Evolutionary conservation across 768 basidiomycete genomes (phyloP), one percentile per base, ranked within the genome.

Genomic region (Terana coerulea): DNA sequence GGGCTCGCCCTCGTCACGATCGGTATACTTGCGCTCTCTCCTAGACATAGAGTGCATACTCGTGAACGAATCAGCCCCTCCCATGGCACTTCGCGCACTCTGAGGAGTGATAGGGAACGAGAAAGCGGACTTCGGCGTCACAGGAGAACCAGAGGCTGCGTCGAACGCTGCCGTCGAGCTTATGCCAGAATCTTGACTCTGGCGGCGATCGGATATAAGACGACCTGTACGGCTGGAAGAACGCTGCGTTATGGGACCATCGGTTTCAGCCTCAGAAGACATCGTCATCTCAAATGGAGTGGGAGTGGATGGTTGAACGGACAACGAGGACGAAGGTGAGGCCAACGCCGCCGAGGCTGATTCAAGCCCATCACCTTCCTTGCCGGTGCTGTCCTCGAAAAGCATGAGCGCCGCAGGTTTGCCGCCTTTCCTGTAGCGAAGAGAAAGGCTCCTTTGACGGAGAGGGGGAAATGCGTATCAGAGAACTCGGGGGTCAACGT

Each of bases 31-130:
- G 7, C 37, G 28, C 21, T 28, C 22, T 31, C 48, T 53, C 21
- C 35, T 31, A 6, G 53, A 33, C 25, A 37, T 25, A 3, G 24
- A 25, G 12, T 19, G 11, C 2, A 9, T 29, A 26, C 33, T 35
- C n/a, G 24, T n/a, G 22, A 10, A 26, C 19, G 31, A 21, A 11
- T 35, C 25, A 15, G 5, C 25, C 24, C 17, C 30, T 12, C 30
- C n/a, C 6, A 28, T 36, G 21, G 36, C 49, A 14, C 15, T 25
- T 22, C 43, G 29, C 7, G 7, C 52, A 47, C 56, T 61, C 45
- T 35, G 48, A 76, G 22, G 82, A 14, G 59, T 60, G 29, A 80
- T 39, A 67, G 64, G 49, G 77, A 78, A 60, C 76, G 77, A 28
- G 70, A 61, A 73, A 26, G 70, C 75, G 31, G 76, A 49, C 24